Base-by-base conservation (phyloP, 352 stramenopile species). In the Pythium vanterpoolii region DNA sequence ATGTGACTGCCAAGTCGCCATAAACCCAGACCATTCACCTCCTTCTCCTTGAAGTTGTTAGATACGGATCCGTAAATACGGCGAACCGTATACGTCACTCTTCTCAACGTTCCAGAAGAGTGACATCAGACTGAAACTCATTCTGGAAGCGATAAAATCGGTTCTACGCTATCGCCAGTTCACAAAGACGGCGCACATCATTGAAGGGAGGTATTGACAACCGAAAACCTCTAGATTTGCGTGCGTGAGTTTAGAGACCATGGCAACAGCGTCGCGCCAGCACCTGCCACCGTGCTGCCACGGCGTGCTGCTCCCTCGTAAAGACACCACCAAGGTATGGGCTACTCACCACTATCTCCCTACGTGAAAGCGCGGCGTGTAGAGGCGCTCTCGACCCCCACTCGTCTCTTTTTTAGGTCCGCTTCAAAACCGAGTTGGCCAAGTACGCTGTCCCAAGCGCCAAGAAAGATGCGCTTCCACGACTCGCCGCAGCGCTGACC, bases 221-320 rank as follows among this genome's bases (percentile, higher is more conserved):
- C 8, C 8, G 42, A 31, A 49, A 28, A 18, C 33, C 33, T 11
- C 33, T 38, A 9, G 33, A 38, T 38, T 38, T 38, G 33, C 11
- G 16, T 9, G 33, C 33, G 10, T 38, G 38, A 5, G 16, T 46
- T 21, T 24, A n/a, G 46, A 27, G 39, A 50, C 43, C 47, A 63
- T 60, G 40, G 51, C 47, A 26, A 75, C 77, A 38, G 68, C 39
- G 42, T 64, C 68, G 72, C 66, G 71, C 23, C 63, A 84, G 40
- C 52, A 56, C 47, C 72, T 86, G 21, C 74, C 72, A 11, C 76
- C 74, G 23, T 86, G 78, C 63, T 85, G 76, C 64, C 76, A 88
- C 65, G 70, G 68, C 48, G 66, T 83, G 34, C 26, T 61, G 11
- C 53, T 74, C 0, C 68, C 68, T 5, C 56, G 31, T 48, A 86